Evolutionary conservation across 2,329 filamentous ascomycete species (phyloP), one percentile per base, ranked within the genome.

Genomic region (Pseudogymnoascus destructans): DNA sequence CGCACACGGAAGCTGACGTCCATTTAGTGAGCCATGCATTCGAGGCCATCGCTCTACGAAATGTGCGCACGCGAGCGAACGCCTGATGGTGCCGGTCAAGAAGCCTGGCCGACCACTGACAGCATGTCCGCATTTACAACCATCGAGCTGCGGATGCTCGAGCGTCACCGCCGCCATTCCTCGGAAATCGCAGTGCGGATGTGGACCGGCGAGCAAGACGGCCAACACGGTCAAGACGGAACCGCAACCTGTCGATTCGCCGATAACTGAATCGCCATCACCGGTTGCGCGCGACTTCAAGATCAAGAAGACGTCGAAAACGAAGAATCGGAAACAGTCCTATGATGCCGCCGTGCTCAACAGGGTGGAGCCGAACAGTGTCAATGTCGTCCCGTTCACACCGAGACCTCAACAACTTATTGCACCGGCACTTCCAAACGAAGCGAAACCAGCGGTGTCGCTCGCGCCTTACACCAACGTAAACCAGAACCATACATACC

Each of bases 31-130:
- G 75, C 84, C 85, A 67, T 88, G 85, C 69, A 88, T 88, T 64
- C 82, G 85, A 66, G 85, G 85, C 59, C 85, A 89, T 70, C 82
- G 85, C 65, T 88, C 85, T 27, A 87, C 85, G 57, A 87, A 86
- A 74, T 89, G 85, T 70, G 83, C 79, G 54, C 85, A 89, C 68
- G 77, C 76, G 61, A 76, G 77, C 62, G 84, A 87, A 64, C 80
- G 85, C 60, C 73, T 87, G 32, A 81, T 88, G 76, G 75, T 87
- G 3, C 81, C 82, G 19, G 85, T 89, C 13, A 79, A 84, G 62
- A 87, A 87, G 66, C 85, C 85, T 13, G 85, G 85, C 15, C 77
- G 85, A 55, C 85, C 85, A 7, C 71, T 88, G 58, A 87, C 83
- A 69, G 78, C 79, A 58, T 88, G 85, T 65, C 84, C 85, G 58